A percentile compares a stretch with the other conserved stretches of the same genome.
Evolutionary conservation across 1,284 basidiomycete species (phyloP).

Genomic region (Leccinum solheimii): DNA sequence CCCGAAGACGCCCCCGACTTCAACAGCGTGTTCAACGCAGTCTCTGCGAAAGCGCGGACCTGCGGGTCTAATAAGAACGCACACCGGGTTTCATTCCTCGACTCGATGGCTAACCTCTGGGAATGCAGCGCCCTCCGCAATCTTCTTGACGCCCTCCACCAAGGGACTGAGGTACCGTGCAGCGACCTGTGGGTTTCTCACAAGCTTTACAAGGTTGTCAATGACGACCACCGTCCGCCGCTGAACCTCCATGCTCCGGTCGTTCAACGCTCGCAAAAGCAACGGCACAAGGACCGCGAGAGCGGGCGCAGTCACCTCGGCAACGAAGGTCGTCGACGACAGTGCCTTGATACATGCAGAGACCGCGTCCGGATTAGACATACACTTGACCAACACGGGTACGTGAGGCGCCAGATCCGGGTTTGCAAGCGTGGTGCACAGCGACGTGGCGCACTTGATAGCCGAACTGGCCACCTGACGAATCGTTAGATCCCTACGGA

Average conservation of each 20-base stretch:
- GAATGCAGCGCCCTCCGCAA: constrained; percentile 91
- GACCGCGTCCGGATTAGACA: constrained; percentile 88
- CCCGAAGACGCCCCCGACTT: constrained; percentile 79
- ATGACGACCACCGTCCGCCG: constrained; percentile 89
- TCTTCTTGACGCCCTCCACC: constrained; percentile 90
- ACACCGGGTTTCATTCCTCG: constrained; percentile 13
- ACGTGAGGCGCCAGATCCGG: constrained; percentile 93
- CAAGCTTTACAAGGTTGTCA: constrained; percentile 97
- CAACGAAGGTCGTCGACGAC: constrained; percentile 94
- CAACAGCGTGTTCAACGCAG: constrained; percentile 73
- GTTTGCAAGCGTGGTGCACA: constrained; percentile 93
- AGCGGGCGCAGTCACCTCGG: constrained; percentile 95
- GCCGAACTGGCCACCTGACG: constrained; percentile 86
- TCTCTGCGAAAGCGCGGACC: constrained; percentile 89
- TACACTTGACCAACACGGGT: constrained; percentile 89
- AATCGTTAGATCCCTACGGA: constrained; percentile 8
- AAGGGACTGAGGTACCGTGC: constrained; percentile 88
- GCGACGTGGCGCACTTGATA: constrained; percentile 88
- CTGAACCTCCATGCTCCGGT: constrained; percentile 95
- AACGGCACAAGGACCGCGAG: constrained; percentile 96
- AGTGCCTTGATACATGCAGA: constrained; percentile 95
- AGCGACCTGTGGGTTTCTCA: constrained; percentile 89
- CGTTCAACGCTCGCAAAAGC: constrained; percentile 89
- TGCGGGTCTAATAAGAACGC: constrained; percentile 30
- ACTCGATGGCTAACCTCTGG: constrained; percentile 68